Percentiles rank a stretch among this genome's conserved stretches.
phyloP scores from a whole-genome alignment of 2,329 filamentous ascomycete genomes.

The Aspergillus neoniger region DNA sequence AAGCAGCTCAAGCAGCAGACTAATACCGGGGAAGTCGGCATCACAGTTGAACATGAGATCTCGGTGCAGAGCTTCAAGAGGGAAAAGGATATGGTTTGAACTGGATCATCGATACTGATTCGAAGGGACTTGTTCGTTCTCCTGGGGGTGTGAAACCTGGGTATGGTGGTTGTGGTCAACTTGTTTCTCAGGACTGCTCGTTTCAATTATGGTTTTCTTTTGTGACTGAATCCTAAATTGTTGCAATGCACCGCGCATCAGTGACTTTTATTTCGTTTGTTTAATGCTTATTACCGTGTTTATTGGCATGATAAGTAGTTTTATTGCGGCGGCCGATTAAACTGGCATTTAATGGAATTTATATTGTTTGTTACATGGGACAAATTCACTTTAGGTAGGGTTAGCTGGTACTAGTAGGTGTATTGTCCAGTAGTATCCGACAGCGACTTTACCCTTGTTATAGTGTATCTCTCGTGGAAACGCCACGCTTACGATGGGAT shows the following conservation, averaged over 20 bases:
- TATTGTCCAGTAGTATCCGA: no score
- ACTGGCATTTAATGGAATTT: not conserved
- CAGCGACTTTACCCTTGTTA: no score
- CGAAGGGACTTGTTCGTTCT: not conserved
- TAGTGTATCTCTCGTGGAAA: no score
- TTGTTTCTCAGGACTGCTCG: not conserved
- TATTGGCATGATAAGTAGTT: no score
- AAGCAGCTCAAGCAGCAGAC: conserved; percentile 21
- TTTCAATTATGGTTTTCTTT: not conserved
- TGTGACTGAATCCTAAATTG: not conserved
- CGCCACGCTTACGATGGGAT: not conserved
- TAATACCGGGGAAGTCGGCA: conserved; percentile 27
- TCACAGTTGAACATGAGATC: conserved; percentile 34
- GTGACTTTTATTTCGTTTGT: not conserved
- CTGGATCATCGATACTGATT: no score
- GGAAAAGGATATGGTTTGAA: conserved; percentile 7
- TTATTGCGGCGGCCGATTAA: not conserved
- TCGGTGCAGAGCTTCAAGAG: conserved; percentile 25
- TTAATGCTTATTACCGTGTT: not conserved
- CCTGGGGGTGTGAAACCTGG: not conserved
- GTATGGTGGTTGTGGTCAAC: not conserved
- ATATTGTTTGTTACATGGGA: not conserved
- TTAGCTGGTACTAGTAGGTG: no score
- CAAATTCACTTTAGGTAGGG: no score
- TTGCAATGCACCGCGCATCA: not conserved